Evolutionary conservation across 2,329 filamentous ascomycete genomes (phyloP).

Genomic region (Neofusicoccum parvum): DNA sequence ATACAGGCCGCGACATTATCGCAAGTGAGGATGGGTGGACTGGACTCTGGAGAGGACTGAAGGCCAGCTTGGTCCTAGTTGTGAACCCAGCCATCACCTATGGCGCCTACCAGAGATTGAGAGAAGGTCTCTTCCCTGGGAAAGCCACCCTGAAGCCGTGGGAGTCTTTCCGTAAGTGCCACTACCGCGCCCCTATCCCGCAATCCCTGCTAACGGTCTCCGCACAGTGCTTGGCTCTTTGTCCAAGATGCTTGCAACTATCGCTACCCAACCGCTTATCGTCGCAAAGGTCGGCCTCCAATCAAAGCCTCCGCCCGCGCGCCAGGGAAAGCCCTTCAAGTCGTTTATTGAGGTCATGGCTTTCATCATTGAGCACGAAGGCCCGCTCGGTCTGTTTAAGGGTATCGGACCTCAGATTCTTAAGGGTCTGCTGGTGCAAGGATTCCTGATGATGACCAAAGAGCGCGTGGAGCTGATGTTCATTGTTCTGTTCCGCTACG

Average conservation of each 20-base stretch:
- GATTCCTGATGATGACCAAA: conserved; percentile 98
- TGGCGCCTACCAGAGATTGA: conserved; percentile 89
- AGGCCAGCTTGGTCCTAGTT: conserved; percentile 92
- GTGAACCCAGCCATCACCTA: conserved; percentile 98
- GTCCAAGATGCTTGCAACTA: conserved; percentile 89
- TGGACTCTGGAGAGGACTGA: conserved; percentile 92
- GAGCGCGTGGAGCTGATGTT: conserved; percentile 91
- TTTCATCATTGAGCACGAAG: conserved; percentile 90
- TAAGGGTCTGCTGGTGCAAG: conserved; percentile 92
- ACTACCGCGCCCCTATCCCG: not conserved
- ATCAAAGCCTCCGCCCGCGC: conserved; percentile 81
- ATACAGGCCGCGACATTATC: conserved; percentile 86
- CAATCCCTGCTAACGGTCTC: not conserved
- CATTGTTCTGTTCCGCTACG: conserved; percentile 79
- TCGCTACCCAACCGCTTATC: conserved; percentile 91
- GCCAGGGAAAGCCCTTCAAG: conserved; percentile 89
- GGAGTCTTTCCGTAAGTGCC: conserved; percentile 84
- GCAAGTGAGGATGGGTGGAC: conserved; percentile 85
- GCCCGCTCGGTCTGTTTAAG: conserved; percentile 84
- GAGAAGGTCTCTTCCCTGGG: conserved; percentile 74
- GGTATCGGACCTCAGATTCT: conserved; percentile 91
- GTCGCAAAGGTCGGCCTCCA: conserved; percentile 97
- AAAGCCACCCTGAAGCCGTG: conserved; percentile 74
- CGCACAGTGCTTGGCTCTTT: conserved; percentile 81
- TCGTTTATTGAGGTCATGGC: conserved; percentile 92